Evolutionary conservation across 768 basidiomycete species (phyloP).

Genomic region (Hemileccinum rubropunctum): DNA sequence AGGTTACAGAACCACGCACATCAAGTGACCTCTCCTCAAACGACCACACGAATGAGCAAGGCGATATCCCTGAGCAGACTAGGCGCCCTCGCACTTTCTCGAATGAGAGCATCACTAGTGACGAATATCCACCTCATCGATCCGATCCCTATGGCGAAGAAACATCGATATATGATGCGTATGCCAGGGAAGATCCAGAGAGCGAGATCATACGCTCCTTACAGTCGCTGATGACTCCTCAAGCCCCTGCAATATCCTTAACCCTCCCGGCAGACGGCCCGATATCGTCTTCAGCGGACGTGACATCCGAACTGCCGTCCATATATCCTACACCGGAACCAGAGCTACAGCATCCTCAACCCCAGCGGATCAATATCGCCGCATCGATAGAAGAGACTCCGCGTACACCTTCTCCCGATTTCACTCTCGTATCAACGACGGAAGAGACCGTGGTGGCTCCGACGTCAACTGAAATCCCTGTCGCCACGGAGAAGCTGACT

Average conservation of each 20-base stretch:
- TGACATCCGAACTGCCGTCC: slow-evolving; percentile 25
- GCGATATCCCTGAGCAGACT: slow-evolving; percentile 44
- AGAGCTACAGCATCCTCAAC: slow-evolving; percentile 65
- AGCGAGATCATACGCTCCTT: slow-evolving; percentile 26
- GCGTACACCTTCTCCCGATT: slow-evolving; percentile 61
- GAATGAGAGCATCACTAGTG: slow-evolving; percentile 36
- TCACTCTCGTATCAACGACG: slow-evolving; percentile 24
- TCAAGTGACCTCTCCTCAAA: slow-evolving; percentile 69
- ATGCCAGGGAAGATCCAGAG: slow-evolving; percentile 59
- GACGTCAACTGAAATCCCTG: slow-evolving; percentile 23
- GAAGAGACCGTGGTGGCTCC: slow-evolving; percentile 27
- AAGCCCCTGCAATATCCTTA: slow-evolving; percentile 23
- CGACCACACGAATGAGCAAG: slow-evolving; percentile 55
- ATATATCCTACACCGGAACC: slow-evolving; percentile 35
- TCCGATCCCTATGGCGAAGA: slow-evolving; percentile 84
- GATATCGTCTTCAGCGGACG: slow-evolving; percentile 5
- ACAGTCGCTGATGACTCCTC: slow-evolving; percentile 17
- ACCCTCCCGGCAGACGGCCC: slow-evolving; percentile 20
- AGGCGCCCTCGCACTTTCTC: slow-evolving; percentile 36
- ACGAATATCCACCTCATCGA: slow-evolving; percentile 40
- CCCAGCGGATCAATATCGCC: slow-evolving; percentile 46
- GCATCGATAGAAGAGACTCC: slow-evolving; percentile 36
- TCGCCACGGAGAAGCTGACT: slow-evolving; percentile 14
- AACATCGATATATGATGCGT: slow-evolving; percentile 80
- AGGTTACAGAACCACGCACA: slow-evolving; percentile 44